Base-by-base conservation (phyloP, 306 rosid species). In the Abrus precatorius region DNA sequence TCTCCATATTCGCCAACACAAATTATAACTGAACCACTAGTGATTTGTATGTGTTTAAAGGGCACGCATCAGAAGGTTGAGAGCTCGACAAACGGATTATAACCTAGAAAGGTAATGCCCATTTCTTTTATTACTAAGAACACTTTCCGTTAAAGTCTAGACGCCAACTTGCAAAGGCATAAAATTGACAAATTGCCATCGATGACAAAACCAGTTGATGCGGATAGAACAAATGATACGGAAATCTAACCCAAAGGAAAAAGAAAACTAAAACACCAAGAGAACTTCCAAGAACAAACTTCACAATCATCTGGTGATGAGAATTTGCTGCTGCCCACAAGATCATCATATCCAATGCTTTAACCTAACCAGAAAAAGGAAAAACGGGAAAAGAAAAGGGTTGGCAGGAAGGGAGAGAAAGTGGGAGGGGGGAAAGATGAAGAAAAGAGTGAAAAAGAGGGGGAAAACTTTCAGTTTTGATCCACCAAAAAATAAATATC, bases 321-420 rank as follows among this genome's bases (percentile, higher is more conserved):
- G 76, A 76, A 64, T 81, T 72, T 43, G 85, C 81, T 75, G 88
- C 91, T 77, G 85, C 89, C 75, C 89, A 81, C 72, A 67, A 68
- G 57, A 82, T 82, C 91, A 79, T 79, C 90, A 47, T 55, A 82
- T 83, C 88, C 87, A 80, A 76, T 74, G 88, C 83, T 80, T 20
- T 77, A 82, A 77, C 91, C 91, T 88, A 85, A 64, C 81, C 83
- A 85, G 38, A 54, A 52, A 45, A 32, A 3, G 5, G 55, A n/a
- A 20, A 40, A 60, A 8, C 40, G 30, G 6, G 7, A 7, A 60
- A 1, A 48, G 5, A 54, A 5, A 36, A 28, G 10, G 41, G 43
- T 5, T 68, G 40, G 5, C 69, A 9, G 11, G 71, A 29, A 48
- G 14, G 48, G 52, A 54, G 59, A 50, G 41, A 65, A 34, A 62